Evolutionary conservation across 2,329 filamentous ascomycete species (phyloP), one percentile per base, ranked within the genome.

Genomic region (Xylariales sp.): DNA sequence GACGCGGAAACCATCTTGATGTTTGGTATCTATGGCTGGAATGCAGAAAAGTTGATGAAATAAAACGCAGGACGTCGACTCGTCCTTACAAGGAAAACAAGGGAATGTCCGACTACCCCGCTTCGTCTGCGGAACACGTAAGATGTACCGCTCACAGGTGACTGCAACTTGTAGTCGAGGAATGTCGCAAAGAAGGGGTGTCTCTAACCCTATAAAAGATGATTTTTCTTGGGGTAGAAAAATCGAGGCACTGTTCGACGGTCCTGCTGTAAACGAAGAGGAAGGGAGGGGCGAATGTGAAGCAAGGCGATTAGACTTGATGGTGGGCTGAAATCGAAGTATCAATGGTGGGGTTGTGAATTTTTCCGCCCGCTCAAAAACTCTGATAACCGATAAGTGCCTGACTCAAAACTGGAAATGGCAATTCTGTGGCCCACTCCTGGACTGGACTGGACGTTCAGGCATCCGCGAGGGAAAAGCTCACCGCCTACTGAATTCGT

Each of bases 1-100:
- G 81, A 81, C 48, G 79, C 70, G 47, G 81, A 84, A 60, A 82
- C 73, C 80, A 84, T 84, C 32, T 62, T 80, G 68, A 45, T 40
- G 10, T 31, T 31, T 39, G 44, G 43, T 43, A 10, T 46, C 31
- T 45, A 50, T 43, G 19, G 28, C 14, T 25, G 22, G 21, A 6
- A 16, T 21, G 11, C 15, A 14, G 12, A n/a, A 10, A 22, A 14
- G 31, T 33, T 15, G 18, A 21, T 36, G n/a, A n/a, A n/a, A n/a
- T n/a, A n/a, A n/a, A n/a, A n/a, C n/a, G 20, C 19, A 36, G 14
- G 20, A 7, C 21, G 33, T 15, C 20, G 19, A n/a, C 19, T 19
- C 20, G 21, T 36, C 24, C 19, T 9, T 19, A 24, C 18, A 20
- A 21, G 16, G 25, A 27, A 27, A 27, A 15, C 12, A 27, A 29